Evolutionary conservation across 495 filamentous ascomycete genomes (phyloP).

Genomic region (Hypomontagnella monticulosa): DNA sequence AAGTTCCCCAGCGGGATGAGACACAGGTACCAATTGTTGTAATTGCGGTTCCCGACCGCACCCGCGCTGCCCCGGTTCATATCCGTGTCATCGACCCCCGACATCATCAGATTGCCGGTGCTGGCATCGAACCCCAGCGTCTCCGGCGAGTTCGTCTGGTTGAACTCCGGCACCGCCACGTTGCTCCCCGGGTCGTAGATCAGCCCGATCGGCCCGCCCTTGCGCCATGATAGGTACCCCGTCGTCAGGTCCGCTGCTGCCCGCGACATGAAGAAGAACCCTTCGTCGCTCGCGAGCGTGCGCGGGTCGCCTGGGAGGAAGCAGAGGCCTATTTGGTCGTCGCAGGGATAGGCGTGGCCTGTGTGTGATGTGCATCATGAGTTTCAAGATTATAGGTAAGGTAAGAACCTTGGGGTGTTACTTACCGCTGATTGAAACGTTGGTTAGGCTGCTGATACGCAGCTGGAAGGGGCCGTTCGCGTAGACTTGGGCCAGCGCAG

Average conservation of each 20-base stretch:
- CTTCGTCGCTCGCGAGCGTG: background rate
- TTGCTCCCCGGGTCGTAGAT: slow-evolving; percentile 21
- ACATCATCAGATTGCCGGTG: slow-evolving; percentile 13
- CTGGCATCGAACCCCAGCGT: slow-evolving; percentile 13
- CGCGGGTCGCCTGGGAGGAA: background rate
- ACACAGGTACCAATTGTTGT: slow-evolving; percentile 30
- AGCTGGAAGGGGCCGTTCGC: slow-evolving; percentile 26
- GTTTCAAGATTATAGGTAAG: no score
- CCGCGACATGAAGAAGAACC: slow-evolving; percentile 23
- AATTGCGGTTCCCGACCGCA: background rate
- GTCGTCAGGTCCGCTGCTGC: slow-evolving; percentile 1
- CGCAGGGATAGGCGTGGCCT: slow-evolving; percentile 11
- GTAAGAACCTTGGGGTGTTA: background rate
- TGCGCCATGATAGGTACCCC: slow-evolving; percentile 16
- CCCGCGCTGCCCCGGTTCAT: background rate
- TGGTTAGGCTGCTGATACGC: slow-evolving; percentile 6
- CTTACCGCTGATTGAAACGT: slow-evolving; percentile 16
- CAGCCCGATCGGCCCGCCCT: slow-evolving; percentile 12
- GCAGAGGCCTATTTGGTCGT: background rate
- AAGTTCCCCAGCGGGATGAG: slow-evolving; percentile 1
- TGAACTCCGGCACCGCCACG: slow-evolving; percentile 18
- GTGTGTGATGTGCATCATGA: no score
- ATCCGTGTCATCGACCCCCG: slow-evolving; percentile 16
- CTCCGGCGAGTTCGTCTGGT: slow-evolving; percentile 5
- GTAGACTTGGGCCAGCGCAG: background rate